phyloP scores from a whole-genome alignment of 805 yeast genomes.

The Yarrowia sp. region DNA sequence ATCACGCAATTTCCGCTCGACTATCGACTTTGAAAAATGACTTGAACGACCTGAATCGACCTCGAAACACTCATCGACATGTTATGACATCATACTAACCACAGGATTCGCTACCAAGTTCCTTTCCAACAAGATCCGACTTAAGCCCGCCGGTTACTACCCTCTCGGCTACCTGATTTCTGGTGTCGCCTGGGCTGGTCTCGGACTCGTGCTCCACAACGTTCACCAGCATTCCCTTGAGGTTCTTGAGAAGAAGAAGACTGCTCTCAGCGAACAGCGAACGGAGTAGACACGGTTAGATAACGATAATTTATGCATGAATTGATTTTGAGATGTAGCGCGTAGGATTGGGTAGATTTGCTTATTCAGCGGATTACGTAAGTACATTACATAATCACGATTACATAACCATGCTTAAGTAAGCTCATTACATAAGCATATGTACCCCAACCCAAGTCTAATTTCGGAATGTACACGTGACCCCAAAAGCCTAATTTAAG shows the following conservation, averaged over 20 bases:
- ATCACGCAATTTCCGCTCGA: neutral
- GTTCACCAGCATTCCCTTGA: conserved; percentile 37
- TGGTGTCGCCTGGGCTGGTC: conserved; percentile 38
- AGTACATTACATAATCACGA: no score
- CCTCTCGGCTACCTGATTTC: conserved; percentile 38
- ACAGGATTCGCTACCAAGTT: conserved; percentile 34
- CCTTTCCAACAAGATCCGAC: conserved; percentile 39
- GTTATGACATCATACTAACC: neutral
- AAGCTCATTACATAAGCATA: no score
- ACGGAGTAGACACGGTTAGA: conserved; percentile 15
- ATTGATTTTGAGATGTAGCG: neutral
- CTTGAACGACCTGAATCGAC: neutral
- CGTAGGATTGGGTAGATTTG: neutral
- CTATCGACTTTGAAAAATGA: neutral
- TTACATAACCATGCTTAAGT: no score
- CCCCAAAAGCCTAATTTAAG: neutral
- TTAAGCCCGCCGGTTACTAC: conserved; percentile 39
- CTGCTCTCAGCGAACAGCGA: conserved; percentile 25
- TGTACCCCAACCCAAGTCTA: neutral
- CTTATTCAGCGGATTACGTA: neutral
- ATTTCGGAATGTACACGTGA: neutral
- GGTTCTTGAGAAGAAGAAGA: conserved; percentile 30
- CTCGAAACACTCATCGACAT: neutral
- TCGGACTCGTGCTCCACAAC: conserved; percentile 37
- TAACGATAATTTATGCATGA: conserved; percentile 25